Evolutionary conservation across 2,329 filamentous ascomycete genomes (phyloP).

Genomic region (Paracoccidioides brasiliensis): DNA sequence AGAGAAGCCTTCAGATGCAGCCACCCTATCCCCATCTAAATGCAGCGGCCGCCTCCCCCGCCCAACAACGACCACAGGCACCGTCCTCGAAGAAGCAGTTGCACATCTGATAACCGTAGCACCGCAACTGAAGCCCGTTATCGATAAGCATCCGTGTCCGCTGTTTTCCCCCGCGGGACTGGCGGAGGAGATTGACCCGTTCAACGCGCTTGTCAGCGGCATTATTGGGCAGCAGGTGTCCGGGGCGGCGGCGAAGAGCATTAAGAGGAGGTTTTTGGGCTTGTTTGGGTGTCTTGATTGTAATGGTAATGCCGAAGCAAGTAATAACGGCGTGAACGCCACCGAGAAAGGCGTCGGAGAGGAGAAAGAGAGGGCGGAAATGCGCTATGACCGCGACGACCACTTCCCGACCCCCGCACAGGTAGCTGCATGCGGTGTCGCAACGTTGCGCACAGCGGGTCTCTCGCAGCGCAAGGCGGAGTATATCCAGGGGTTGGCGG

Average conservation of each 20-base stretch:
- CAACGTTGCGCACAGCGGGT: conserved; percentile 66
- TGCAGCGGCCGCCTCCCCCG: conserved; percentile 26
- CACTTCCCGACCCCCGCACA: conserved; percentile 64
- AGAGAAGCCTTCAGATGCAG: conserved; percentile 17
- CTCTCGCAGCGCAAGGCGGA: conserved; percentile 92
- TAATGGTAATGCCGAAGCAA: background rate
- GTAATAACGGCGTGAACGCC: background rate
- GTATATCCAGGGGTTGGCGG: conserved; percentile 75
- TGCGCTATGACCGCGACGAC: conserved; percentile 3
- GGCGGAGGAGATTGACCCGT: conserved; percentile 78
- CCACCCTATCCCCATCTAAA: conserved; percentile 30
- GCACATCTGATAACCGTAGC: conserved; percentile 63
- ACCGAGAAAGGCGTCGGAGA: background rate
- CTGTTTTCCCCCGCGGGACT: conserved; percentile 72
- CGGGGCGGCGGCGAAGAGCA: conserved; percentile 76
- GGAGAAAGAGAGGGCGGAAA: conserved; percentile 9
- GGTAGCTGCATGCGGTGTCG: conserved; percentile 51
- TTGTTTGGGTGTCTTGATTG: conserved; percentile 44
- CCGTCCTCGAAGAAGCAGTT: conserved; percentile 61
- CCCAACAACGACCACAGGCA: conserved; percentile 50
- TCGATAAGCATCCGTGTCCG: conserved; percentile 62
- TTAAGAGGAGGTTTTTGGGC: conserved; percentile 70
- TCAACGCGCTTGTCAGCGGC: conserved; percentile 65
- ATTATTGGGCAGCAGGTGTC: conserved; percentile 97
- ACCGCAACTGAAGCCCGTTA: conserved; percentile 54